Evolutionary conservation across 2,329 filamentous ascomycete species (phyloP), one percentile per base, ranked within the genome.

Genomic region (Pseudogymnoascus sp.): DNA sequence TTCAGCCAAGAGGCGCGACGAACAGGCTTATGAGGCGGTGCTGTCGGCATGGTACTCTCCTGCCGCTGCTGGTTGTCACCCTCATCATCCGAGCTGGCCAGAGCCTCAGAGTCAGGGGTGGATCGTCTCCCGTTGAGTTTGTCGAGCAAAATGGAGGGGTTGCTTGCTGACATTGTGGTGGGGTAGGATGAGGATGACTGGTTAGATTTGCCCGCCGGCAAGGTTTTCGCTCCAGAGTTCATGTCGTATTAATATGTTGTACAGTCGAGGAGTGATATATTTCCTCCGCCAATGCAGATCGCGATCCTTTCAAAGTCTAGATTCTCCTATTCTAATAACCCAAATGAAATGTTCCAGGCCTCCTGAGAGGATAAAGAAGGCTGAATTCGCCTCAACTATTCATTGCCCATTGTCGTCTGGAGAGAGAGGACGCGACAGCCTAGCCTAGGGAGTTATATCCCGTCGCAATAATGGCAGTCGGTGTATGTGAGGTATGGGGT

Each of bases 1-100:
- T 92, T 93, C 64, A 96, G 78, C 90, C 92, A 96, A 40, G 91
- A 96, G 53, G 89, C 84, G 66, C 91, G 85, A 63, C 90, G 85
- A 25, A 82, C 83, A 56, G 88, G 84, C 69, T 87, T 90, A 60
- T 77, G 82, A 60, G 78, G 82, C 69, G 79, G 83, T 63, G 74
- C 72, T 65, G 73, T 73, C 70, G 76, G 77, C 69, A 80, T 80
- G 66, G 77, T 77, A 70, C 72, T 75, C 63, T 82, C 84, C 68
- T 84, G 79, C 49, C 80, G 80, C 2, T 60, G 59, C 68, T 84
- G 81, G 72, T 86, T 82, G 65, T 96, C 89, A 63, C 80, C 83
- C 75, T 99, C 95, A 74, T 97, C 95, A 75, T 97, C 95, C 11
- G 93, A 97, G 68, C 93, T 97, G 61, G 89, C 92, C 65, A 97